A percentile compares a stretch with the other conserved stretches of the same genome.
phyloP scores from a whole-genome alignment of 2,329 filamentous ascomycete species.

The Colletotrichum musae region DNA sequence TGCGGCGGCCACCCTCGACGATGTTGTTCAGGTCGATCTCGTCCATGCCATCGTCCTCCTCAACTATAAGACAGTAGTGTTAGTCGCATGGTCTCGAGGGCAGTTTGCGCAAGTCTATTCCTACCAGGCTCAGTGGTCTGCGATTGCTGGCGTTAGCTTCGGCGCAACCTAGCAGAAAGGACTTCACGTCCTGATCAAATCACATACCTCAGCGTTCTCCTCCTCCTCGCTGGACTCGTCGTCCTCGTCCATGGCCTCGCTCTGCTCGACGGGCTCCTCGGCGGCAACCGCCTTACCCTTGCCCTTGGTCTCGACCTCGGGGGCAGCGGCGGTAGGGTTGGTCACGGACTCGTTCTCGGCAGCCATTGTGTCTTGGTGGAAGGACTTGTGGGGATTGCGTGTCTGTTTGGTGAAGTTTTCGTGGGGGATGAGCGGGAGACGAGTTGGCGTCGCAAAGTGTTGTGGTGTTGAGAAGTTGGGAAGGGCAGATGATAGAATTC shows the following conservation, averaged over 20 bases:
- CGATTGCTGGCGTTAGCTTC: conserved; percentile 31
- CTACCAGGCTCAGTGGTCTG: conserved; percentile 46
- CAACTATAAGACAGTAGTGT: conserved; percentile 57
- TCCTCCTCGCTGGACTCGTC: conserved; percentile 81
- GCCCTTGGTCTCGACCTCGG: conserved; percentile 77
- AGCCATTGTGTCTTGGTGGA: conserved; percentile 58
- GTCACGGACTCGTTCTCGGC: conserved; percentile 64
- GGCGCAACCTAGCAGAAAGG: not conserved
- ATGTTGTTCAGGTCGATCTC: conserved; percentile 95
- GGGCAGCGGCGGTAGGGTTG: conserved; percentile 57
- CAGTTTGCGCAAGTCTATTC: conserved; percentile 39
- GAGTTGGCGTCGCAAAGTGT: conserved; percentile 7
- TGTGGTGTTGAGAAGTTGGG: conserved; percentile 11
- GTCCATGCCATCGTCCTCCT: conserved; percentile 87
- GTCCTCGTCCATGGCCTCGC: conserved; percentile 81
- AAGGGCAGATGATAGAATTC: conserved; percentile 10
- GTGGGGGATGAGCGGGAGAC: conserved; percentile 12
- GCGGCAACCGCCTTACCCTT: conserved; percentile 84
- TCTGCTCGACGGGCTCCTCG: conserved; percentile 64
- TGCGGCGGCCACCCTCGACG: conserved; percentile 82
- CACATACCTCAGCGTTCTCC: conserved; percentile 69
- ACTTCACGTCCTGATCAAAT: not conserved
- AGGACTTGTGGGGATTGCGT: conserved; percentile 38
- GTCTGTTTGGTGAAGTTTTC: not conserved
- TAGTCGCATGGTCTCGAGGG: conserved; percentile 45